phyloP scores from a whole-genome alignment of 2,329 filamentous ascomycete species.

The Sordariomycetes sp. region DNA sequence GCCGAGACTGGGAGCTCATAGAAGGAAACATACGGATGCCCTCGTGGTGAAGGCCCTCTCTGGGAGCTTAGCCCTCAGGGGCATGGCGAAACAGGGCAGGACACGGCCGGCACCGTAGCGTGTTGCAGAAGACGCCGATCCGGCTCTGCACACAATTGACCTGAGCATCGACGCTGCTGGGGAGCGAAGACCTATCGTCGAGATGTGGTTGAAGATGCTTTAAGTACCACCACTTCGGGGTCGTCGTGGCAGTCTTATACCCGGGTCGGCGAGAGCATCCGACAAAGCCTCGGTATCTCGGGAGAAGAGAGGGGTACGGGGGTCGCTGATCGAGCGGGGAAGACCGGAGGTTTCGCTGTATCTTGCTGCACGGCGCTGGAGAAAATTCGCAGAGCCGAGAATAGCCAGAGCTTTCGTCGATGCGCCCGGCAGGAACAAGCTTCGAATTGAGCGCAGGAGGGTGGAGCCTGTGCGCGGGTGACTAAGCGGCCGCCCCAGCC shows the following conservation, averaged over 20 bases:
- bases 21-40: not conserved
- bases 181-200: constrained; percentile 8
- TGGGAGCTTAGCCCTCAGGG: constrained; percentile 63
- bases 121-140: constrained; percentile 32
- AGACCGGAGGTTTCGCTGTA: not conserved
- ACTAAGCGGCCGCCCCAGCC: not conserved
- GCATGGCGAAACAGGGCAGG: constrained; percentile 46
- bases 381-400: constrained; percentile 4
- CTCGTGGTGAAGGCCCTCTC: constrained; percentile 1
- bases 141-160: constrained; percentile 41
- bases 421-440: not conserved
- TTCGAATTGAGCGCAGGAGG: not conserved
- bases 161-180: constrained; percentile 18
- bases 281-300: not conserved
- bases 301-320: not conserved
- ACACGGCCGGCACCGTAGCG: constrained; percentile 28
- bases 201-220: not conserved
- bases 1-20: not conserved
- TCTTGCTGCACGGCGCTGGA: not conserved
- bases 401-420: not conserved
- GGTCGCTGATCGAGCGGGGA: not conserved
- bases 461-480: not conserved
- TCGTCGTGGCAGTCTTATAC: not conserved
- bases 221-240: not conserved
- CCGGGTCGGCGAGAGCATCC: not conserved